Conservation (phyloP, 495 filamentous ascomycete genomes). For the Penicillium cinerascens region DNA sequence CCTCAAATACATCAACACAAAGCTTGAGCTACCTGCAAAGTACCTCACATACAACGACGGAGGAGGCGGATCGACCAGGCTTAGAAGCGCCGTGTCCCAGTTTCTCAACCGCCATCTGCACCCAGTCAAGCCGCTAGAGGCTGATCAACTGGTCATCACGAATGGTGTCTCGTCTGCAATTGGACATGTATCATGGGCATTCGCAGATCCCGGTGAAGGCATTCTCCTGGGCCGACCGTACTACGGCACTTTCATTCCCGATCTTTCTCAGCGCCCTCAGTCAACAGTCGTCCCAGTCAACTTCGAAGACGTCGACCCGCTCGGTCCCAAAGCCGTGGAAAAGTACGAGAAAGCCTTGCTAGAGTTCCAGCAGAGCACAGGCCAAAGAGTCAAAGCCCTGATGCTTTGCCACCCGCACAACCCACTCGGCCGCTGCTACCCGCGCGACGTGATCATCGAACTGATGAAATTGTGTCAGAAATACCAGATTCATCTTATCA, state of each 20-base stretch:
- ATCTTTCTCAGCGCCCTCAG: slow-evolving; percentile 26
- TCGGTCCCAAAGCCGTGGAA: slow-evolving; percentile 36
- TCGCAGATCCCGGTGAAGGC: slow-evolving; percentile 47
- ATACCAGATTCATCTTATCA: slow-evolving; percentile 55
- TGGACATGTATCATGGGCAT: slow-evolving; percentile 41
- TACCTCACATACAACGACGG: slow-evolving; percentile 46
- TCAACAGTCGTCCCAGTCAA: slow-evolving; percentile 38
- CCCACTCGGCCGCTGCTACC: slow-evolving; percentile 57
- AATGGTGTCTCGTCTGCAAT: slow-evolving; percentile 47
- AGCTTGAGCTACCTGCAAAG: slow-evolving; percentile 29
- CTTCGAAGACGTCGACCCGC: slow-evolving; percentile 45
- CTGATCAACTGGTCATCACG: slow-evolving; percentile 41
- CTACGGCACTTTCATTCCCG: slow-evolving; percentile 47
- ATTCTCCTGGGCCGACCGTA: slow-evolving; percentile 49
- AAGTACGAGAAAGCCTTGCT: slow-evolving; percentile 41
- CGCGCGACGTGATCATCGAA: slow-evolving; percentile 40
- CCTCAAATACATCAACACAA: slow-evolving; percentile 26
- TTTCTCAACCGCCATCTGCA: slow-evolving; percentile 45
- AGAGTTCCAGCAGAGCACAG: slow-evolving; percentile 18
- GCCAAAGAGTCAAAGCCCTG: slow-evolving; percentile 43
- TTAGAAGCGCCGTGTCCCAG: slow-evolving; percentile 40
- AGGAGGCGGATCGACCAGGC: slow-evolving; percentile 25
- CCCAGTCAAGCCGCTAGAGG: slow-evolving; percentile 32
- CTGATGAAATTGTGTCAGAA: slow-evolving; percentile 53
- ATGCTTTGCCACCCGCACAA: slow-evolving; percentile 62